Conservation (phyloP, 345 rosid species). For the Diplotaxis tenuifolia region DNA sequence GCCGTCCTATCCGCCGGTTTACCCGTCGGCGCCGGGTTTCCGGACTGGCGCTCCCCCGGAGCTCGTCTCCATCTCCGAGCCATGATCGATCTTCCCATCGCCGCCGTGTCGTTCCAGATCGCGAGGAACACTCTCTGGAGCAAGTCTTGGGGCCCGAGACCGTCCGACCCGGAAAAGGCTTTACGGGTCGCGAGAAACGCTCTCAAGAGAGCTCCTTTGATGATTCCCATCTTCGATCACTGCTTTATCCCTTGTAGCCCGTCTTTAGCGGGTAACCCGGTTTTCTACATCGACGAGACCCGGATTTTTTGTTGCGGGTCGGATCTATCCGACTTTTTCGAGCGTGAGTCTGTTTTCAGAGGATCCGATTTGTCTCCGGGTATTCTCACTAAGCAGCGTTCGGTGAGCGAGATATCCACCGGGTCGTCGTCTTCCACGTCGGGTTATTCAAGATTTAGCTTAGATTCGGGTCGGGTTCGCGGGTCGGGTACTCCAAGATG, state of each 20-base stretch:
- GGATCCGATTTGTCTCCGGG: conserved; percentile 47
- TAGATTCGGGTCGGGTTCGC: conserved; percentile 50
- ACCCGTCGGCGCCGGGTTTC: conserved; percentile 85
- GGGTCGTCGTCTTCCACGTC: conserved; percentile 39
- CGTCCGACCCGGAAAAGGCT: conserved; percentile 79
- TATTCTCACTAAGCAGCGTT: conserved; percentile 53
- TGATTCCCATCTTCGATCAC: conserved; percentile 89
- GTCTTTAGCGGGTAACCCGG: conserved; percentile 85
- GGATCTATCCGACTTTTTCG: conserved; percentile 87
- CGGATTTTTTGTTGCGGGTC: conserved; percentile 87
- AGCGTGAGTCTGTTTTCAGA: conserved; percentile 69
- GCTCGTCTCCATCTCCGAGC: conserved; percentile 85
- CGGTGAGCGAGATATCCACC: conserved; percentile 59
- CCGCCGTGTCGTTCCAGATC: conserved; percentile 85
- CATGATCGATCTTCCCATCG: conserved; percentile 78
- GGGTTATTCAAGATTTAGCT: conserved; percentile 56
- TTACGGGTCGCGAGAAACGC: conserved; percentile 81
- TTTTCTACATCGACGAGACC: conserved; percentile 84
- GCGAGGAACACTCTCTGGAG: conserved; percentile 87
- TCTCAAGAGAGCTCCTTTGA: conserved; percentile 76
- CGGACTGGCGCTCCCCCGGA: conserved; percentile 87
- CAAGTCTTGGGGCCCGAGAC: conserved; percentile 85
- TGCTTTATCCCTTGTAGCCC: conserved; percentile 94
- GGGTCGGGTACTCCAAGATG: conserved; percentile 70
- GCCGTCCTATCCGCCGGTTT: conserved; percentile 84